Conservation (phyloP, 805 yeast genomes). For the Suhomyces sp. region DNA sequence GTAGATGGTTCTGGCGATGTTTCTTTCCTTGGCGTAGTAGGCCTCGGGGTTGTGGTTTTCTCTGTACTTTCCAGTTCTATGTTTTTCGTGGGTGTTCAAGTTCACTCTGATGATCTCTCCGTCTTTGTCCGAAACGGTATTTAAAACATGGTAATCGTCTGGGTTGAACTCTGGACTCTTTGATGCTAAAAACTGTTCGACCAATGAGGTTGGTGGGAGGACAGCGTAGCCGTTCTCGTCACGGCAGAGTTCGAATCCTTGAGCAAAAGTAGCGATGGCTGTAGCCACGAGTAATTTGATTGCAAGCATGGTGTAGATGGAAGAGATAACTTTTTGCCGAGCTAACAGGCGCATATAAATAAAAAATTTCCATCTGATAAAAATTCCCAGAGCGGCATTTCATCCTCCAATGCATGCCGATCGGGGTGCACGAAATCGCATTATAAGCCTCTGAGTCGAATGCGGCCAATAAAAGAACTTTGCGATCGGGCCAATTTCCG, state of each 20-base stretch:
- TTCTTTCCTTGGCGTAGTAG: conserved; percentile 6
- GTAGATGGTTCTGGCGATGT: conserved; percentile 6
- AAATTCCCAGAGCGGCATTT: background rate
- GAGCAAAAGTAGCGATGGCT: conserved; percentile 5
- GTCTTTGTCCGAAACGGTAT: conserved; percentile 10
- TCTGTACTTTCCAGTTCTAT: conserved; percentile 10
- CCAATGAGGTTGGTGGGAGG: conserved; percentile 13
- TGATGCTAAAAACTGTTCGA: conserved; percentile 6
- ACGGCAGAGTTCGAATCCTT: conserved; percentile 8
- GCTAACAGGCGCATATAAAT: background rate
- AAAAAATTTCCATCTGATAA: background rate
- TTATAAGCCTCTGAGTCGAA: background rate
- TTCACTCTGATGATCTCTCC: conserved; percentile 12
- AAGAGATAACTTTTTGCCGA: conserved; percentile 1
- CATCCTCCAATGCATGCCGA: background rate
- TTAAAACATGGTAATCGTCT: conserved; percentile 9
- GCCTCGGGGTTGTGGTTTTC: conserved; percentile 8
- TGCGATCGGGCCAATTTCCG: background rate
- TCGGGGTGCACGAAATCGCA: background rate
- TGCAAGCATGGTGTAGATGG: conserved; percentile 7
- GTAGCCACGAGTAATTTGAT: conserved; percentile 4
- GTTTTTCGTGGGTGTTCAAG: conserved; percentile 12
- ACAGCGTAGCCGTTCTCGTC: conserved; percentile 11
- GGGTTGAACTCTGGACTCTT: conserved; percentile 3
- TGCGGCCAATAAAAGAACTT: background rate